Evolutionary conservation across 2,329 filamentous ascomycete species (phyloP), one percentile per base, ranked within the genome.

Genomic region (Scleromitrula shiraiana): DNA sequence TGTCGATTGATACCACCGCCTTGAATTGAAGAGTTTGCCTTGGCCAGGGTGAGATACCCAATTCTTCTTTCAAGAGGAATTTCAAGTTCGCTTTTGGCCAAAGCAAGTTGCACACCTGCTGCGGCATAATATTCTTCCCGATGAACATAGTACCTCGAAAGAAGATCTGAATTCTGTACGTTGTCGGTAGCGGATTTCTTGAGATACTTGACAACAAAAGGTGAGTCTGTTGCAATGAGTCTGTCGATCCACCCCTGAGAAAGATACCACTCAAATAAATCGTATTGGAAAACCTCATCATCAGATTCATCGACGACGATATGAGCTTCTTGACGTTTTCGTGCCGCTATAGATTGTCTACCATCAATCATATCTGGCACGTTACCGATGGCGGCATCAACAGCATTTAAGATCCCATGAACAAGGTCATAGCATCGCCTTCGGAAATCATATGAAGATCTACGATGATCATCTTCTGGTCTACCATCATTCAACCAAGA

Each of bases 221-320:
- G 79, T 5, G 90, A 95, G 49, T 90, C 79, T 43, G 93, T 88
- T 29, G 84, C 81, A 27, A 98, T 77, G 23, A 98, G 77, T 12
- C 89, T 83, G 54, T 96, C 88, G 8, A 80, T 85, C 81, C 87
- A 90, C 15, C 85, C 84, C 64, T 90, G 83, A 46, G 77, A 69
- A 56, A 97, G 82, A 66, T 98, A 98, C 91, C 93, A 98, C 61
- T 96, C 90, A 64, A 96, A 98, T n/a, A 98, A 75, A 59, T 88
- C 88, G 52, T 88, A 94, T 64, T 97, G 85, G 70, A 98, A 98
- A 4, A 96, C 86, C 61, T 96, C 88, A 57, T 98, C 93, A 12
- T 83, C 78, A 0, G 91, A 95, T 50, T 77, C 78, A 62, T 94
- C 88, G 58, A 98, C 89, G 2, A 96, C 86, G 37, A 83, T 79